These are phyloP conservation scores for Drosera capensis DNA, from an alignment of 148 eudicot species.

Conservation along the genomic window DNA sequence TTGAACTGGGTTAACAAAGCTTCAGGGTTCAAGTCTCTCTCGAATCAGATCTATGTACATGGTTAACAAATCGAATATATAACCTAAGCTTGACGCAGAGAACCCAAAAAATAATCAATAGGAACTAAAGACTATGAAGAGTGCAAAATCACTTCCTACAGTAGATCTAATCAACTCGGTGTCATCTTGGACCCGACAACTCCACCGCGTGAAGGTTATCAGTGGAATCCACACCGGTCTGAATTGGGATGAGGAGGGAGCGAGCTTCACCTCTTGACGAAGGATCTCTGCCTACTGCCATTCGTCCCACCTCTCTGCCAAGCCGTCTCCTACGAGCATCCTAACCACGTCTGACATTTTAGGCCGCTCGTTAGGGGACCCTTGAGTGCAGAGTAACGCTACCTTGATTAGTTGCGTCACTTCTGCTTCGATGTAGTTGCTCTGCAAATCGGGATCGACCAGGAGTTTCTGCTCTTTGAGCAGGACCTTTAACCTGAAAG, in stretches of 20 bases:
- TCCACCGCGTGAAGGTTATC: slow-evolving; percentile 29
- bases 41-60: no score
- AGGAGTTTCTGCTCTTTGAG: slow-evolving; percentile 11
- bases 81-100: no score
- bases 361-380: slow-evolving; percentile 10
- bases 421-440: slow-evolving; percentile 7
- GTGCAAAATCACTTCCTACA: no score
- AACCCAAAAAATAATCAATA: no score
- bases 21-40: no score
- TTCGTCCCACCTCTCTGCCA: slow-evolving; percentile 26
- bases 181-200: slow-evolving; percentile 28
- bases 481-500: slow-evolving; percentile 6
- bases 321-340: slow-evolving; percentile 11
- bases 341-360: slow-evolving; percentile 9
- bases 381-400: slow-evolving; percentile 9
- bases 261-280: slow-evolving; percentile 24
- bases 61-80: no score
- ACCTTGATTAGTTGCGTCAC: slow-evolving; percentile 10
- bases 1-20: no score
- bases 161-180: no score
- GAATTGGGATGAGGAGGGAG: slow-evolving; percentile 17
- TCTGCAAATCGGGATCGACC: slow-evolving; percentile 10
- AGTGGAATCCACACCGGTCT: slow-evolving; percentile 25
- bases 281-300: slow-evolving; percentile 38
- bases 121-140: no score